Evolutionary conservation across 345 rosid genomes (phyloP).

Genomic region (Brassica carinata): DNA sequence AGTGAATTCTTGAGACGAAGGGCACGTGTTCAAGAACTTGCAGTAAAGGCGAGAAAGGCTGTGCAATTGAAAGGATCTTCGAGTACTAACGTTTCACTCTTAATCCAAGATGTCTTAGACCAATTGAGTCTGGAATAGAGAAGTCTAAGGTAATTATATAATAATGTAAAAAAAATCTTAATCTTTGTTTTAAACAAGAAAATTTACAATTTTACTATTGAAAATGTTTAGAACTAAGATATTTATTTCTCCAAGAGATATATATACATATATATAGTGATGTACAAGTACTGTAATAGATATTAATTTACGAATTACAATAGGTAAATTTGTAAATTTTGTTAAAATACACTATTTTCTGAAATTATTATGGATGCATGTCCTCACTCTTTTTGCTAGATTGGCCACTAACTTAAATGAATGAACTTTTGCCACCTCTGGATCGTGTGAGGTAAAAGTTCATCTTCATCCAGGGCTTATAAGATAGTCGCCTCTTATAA

Average conservation of each 20-base stretch:
- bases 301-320: too few relatives aligned
- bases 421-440: neutral
- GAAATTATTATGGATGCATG: too few relatives aligned
- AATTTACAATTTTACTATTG: neutral
- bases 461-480: neutral
- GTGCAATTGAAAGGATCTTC: slow-evolving; percentile 67
- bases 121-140: slow-evolving; percentile 3
- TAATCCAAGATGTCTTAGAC: slow-evolving; percentile 49
- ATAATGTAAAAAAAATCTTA: neutral
- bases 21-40: slow-evolving; percentile 47
- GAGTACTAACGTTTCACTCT: slow-evolving; percentile 39
- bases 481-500: neutral
- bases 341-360: too few relatives aligned
- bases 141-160: neutral
- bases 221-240: neutral
- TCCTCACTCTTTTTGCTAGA: too few relatives aligned
- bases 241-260: too few relatives aligned
- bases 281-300: too few relatives aligned
- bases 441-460: neutral
- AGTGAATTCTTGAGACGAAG: slow-evolving; percentile 44
- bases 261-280: too few relatives aligned
- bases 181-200: neutral
- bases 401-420: too few relatives aligned
- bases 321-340: too few relatives aligned
- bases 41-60: slow-evolving; percentile 47